A percentile compares a stretch with the other conserved stretches of the same genome.
These are phyloP conservation scores for Populus hybrid DNA, from an alignment of 441 rosid species.

Conservation along the genomic window DNA sequence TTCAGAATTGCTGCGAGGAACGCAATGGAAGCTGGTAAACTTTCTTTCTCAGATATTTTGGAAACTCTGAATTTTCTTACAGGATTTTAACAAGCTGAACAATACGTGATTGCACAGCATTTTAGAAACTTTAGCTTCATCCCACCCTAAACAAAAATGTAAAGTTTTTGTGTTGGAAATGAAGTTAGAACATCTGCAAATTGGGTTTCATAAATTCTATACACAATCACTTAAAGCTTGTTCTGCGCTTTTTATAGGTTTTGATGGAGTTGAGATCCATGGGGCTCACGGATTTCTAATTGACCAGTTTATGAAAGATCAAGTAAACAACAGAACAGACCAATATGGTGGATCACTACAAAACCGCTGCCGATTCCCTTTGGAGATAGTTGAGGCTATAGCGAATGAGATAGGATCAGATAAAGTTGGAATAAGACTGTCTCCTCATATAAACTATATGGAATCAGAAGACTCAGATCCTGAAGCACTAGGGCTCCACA, in stretches of 20 bases:
- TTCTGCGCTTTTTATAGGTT: conserved; percentile 9
- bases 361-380: conserved; percentile 31
- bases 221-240: not conserved
- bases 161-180: too few species aligned
- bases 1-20: conserved; percentile 34
- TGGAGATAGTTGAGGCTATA: conserved; percentile 29
- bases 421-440: conserved; percentile 29
- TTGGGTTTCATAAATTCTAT: too few species aligned
- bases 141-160: too few species aligned
- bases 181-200: too few species aligned
- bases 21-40: conserved; percentile 27
- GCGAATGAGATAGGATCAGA: conserved; percentile 26
- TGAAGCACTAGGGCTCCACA: conserved; percentile 21
- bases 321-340: conserved; percentile 28
- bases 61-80: too few species aligned
- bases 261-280: conserved; percentile 39
- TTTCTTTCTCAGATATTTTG: too few species aligned
- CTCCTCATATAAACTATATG: conserved; percentile 18
- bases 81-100: too few species aligned
- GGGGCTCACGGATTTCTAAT: conserved; percentile 37
- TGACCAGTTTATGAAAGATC: conserved; percentile 38
- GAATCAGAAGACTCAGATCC: conserved; percentile 29
- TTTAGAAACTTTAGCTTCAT: too few species aligned
- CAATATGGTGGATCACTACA: conserved; percentile 30
- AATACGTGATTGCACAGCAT: too few species aligned